These are phyloP conservation scores for Clavispora santaluciae DNA, from an alignment of 805 yeast species.

Conservation along the genomic window DNA sequence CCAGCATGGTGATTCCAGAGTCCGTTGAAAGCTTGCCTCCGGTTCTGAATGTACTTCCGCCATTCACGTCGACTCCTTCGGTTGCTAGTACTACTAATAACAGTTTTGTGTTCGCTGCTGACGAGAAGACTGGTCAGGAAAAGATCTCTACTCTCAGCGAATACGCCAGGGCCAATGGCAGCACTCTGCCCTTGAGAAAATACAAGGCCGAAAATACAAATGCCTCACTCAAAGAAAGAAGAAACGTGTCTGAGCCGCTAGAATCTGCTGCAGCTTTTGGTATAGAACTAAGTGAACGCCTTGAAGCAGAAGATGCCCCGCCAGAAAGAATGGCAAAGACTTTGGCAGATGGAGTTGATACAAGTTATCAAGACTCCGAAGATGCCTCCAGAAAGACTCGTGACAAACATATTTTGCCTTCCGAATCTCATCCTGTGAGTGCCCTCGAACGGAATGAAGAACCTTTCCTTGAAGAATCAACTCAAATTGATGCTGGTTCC, in stretches of 20 bases:
- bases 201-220: constrained; percentile 10
- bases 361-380: constrained; percentile 6
- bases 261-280: constrained; percentile 26
- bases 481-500: constrained; percentile 6
- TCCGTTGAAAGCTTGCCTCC: background rate
- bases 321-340: background rate
- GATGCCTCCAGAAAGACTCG: background rate
- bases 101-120: constrained; percentile 13
- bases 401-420: background rate
- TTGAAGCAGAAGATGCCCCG: background rate
- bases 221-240: constrained; percentile 6
- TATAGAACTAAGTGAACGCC: constrained; percentile 18
- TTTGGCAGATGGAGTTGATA: constrained; percentile 21
- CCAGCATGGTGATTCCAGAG: background rate
- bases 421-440: background rate
- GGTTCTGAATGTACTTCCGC: background rate
- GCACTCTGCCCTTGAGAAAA: constrained; percentile 22
- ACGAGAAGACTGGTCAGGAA: constrained; percentile 6
- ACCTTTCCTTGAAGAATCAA: constrained; percentile 1
- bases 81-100: constrained; percentile 10
- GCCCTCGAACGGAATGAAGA: background rate
- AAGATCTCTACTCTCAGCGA: constrained; percentile 17
- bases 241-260: constrained; percentile 21
- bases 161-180: constrained; percentile 18
- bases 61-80: background rate